These are phyloP conservation scores for Ceratocystis alfenasii DNA, from an alignment of 2,329 filamentous ascomycete species.

Conservation along the genomic window DNA sequence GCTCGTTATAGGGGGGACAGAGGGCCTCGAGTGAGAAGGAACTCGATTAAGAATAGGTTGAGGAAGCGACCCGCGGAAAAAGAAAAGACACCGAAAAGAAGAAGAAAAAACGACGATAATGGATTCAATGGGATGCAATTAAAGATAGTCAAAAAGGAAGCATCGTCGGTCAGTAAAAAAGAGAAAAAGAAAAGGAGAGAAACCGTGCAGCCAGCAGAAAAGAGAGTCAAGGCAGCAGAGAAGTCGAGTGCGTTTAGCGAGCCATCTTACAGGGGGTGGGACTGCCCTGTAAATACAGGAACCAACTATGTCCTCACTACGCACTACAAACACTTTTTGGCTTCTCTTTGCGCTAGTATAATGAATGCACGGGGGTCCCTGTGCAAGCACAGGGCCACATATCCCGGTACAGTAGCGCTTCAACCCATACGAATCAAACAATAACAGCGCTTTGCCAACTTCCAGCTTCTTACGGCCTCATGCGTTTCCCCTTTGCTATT, in stretches of 20 bases:
- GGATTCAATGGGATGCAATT: background rate
- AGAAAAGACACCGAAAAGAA: background rate
- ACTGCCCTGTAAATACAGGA: too few species aligned
- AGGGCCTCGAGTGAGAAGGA: background rate
- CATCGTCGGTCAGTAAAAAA: background rate
- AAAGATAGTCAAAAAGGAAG: background rate
- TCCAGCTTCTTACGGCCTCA: too few species aligned
- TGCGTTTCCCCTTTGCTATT: too few species aligned
- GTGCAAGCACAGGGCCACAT: too few species aligned
- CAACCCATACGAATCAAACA: too few species aligned
- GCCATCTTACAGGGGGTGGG: too few species aligned
- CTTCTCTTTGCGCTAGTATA: too few species aligned
- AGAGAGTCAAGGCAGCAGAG: background rate
- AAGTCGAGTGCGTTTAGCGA: background rate
- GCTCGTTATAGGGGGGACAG: background rate
- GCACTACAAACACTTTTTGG: too few species aligned
- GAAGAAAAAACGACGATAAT: background rate
- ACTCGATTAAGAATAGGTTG: background rate
- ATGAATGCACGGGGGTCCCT: too few species aligned
- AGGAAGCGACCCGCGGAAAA: background rate
- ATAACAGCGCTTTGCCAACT: too few species aligned
- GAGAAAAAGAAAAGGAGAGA: background rate
- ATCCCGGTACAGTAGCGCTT: too few species aligned
- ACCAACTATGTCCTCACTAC: too few species aligned
- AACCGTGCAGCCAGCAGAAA: background rate